Evolutionary conservation across 352 stramenopile species (phyloP), one percentile per base, ranked within the genome.

Genomic region (Phytophthora crassamura): DNA sequence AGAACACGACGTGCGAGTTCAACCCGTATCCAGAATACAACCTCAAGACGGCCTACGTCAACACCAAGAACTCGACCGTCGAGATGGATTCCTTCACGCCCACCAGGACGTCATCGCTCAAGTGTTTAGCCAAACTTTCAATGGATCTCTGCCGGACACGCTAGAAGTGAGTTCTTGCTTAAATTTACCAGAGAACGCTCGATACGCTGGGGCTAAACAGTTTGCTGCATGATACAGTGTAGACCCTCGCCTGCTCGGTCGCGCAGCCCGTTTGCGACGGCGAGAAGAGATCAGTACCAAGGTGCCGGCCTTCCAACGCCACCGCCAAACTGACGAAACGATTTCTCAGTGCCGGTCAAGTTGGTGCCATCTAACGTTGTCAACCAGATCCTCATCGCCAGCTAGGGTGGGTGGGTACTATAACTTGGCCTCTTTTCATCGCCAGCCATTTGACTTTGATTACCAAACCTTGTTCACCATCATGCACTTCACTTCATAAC

Each of bases 21-120:
- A 82, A 58, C 14, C 59, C 76, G 11, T 89, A 89, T 36, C 80
- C 80, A 4, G 80, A 91, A 47, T 88, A 76, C 15, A 82, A 86
- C 61, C 66, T 90, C 14, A 76, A 80, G 46, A 58, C 40, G 35
- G 75, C 72, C 3, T 90, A 80, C 66, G 77, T 65, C 9, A 77
- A 55, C 12, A 90, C 81, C 30, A 71, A 65, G 16, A 69, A 75
- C 32, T 85, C 81, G 16, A 88, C 71, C 22, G 39, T 90, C 32
- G 80, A 64, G 35, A 64, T 75, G 38, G 59, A 68, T 48, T 53
- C 42, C 10, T 88, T 74, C 61, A 74, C 41, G 16, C 76, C 80
- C 3, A 73, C 60, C 3, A 59, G 76, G 11, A 71, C 40, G n/a
- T 49, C 57, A 4, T 54, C 64, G 6, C 66, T 89, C 16, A 55